These are phyloP conservation scores for Clonostachys byssicola DNA, from an alignment of 2,329 filamentous ascomycete genomes.

Conservation along the genomic window DNA sequence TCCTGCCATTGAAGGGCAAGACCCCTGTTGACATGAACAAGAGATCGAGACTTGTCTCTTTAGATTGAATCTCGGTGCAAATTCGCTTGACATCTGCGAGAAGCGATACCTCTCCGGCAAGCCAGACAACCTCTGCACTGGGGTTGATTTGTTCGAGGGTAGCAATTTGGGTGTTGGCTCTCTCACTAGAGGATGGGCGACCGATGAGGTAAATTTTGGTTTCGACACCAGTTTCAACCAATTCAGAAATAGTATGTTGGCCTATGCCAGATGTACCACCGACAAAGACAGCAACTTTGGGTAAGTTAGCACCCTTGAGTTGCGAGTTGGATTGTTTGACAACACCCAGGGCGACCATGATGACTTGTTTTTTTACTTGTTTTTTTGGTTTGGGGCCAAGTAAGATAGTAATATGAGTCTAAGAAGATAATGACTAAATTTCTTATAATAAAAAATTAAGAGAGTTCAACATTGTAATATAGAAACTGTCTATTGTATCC, in stretches of 20 bases:
- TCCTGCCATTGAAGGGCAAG: constrained; percentile 27
- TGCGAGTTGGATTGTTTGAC: constrained; percentile 30
- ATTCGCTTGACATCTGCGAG: constrained; percentile 32
- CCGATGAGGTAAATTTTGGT: constrained; percentile 37
- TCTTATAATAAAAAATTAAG: too few species aligned
- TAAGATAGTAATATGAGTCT: too few species aligned
- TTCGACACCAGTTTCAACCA: constrained; percentile 25
- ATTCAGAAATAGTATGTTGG: constrained; percentile 26
- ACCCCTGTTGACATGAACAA: constrained; percentile 39
- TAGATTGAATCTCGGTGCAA: constrained; percentile 27
- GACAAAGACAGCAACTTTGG: constrained; percentile 34
- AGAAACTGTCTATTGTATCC: too few species aligned
- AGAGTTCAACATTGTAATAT: too few species aligned
- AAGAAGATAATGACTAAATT: too few species aligned
- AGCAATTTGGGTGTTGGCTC: constrained; percentile 22
- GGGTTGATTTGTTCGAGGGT: constrained; percentile 27
- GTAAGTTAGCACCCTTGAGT: constrained; percentile 27
- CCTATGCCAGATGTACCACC: constrained; percentile 43
- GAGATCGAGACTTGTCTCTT: constrained; percentile 32
- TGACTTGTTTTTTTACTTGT: too few species aligned
- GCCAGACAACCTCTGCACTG: constrained; percentile 34
- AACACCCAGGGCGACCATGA: constrained; percentile 24
- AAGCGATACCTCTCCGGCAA: constrained; percentile 34
- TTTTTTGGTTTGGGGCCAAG: background rate
- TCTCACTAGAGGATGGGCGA: constrained; percentile 24